Conservation (phyloP, 176 grass and related monocot species). For the Carex scoparia region DNA sequence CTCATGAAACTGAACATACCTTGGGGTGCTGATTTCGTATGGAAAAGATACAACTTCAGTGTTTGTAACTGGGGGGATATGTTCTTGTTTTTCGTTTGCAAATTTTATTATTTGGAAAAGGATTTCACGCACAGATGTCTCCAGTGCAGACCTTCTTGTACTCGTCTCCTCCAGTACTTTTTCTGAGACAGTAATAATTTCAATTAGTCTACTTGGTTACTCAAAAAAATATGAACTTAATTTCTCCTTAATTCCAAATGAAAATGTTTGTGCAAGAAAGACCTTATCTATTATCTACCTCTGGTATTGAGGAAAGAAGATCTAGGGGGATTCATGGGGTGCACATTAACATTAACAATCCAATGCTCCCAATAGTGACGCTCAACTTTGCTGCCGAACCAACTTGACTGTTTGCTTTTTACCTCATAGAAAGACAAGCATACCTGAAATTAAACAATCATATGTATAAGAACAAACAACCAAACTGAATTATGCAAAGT, state of each 20-base stretch:
- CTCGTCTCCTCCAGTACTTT: slow-evolving; percentile 65
- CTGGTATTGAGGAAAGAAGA: slow-evolving; percentile 24
- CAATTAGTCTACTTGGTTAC: background rate
- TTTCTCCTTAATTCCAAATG: background rate
- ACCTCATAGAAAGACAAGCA: slow-evolving; percentile 79
- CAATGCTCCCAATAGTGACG: slow-evolving; percentile 86
- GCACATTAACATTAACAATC: slow-evolving; percentile 81
- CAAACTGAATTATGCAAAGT: slow-evolving; percentile 1
- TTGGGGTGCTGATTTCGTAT: slow-evolving; percentile 86
- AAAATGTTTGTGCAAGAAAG: background rate
- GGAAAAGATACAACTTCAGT: slow-evolving; percentile 64
- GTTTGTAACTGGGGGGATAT: slow-evolving; percentile 69
- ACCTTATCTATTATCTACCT: slow-evolving; percentile 41
- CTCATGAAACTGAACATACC: slow-evolving; percentile 36
- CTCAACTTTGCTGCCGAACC: slow-evolving; percentile 83
- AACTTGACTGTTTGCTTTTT: slow-evolving; percentile 67
- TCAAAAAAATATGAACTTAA: background rate
- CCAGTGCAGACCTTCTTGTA: slow-evolving; percentile 55
- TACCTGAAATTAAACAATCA: slow-evolving; percentile 40
- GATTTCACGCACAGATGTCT: slow-evolving; percentile 52
- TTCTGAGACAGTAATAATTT: slow-evolving; percentile 32
- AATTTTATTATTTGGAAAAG: slow-evolving; percentile 91
- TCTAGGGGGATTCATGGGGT: slow-evolving; percentile 55
- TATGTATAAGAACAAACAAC: slow-evolving; percentile 6
- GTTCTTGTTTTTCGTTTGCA: slow-evolving; percentile 89